These are phyloP conservation scores for Paragyromitra xinjiangensis DNA, from an alignment of 495 filamentous ascomycete genomes.

Conservation along the genomic window DNA sequence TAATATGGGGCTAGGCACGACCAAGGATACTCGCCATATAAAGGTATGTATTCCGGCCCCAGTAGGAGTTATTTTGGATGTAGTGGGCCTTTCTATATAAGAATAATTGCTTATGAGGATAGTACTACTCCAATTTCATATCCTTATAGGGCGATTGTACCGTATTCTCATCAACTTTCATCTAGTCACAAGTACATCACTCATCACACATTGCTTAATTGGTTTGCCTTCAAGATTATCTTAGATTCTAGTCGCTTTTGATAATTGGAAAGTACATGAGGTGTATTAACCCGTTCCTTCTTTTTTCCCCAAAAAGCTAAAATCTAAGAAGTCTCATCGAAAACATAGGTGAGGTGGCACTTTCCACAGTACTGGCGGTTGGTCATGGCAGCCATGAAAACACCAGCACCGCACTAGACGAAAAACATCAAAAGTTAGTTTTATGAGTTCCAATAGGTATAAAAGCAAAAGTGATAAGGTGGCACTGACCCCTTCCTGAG, in stretches of 20 bases:
- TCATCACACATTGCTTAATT: background rate
- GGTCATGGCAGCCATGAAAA: constrained; percentile 99
- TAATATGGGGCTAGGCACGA: no score
- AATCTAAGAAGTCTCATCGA: constrained; percentile 66
- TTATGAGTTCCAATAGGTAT: background rate
- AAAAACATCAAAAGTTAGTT: constrained; percentile 6
- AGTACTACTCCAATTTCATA: no score
- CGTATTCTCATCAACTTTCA: constrained; percentile 1
- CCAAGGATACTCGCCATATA: no score
- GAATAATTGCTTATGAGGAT: no score
- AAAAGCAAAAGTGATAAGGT: background rate
- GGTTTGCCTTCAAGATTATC: background rate
- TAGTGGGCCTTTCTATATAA: no score
- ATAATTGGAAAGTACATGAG: constrained; percentile 34
- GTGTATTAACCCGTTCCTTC: constrained; percentile 23
- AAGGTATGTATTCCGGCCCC: no score
- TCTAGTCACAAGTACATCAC: background rate
- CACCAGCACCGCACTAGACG: constrained; percentile 92
- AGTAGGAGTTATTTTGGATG: no score
- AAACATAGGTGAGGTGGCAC: constrained; percentile 99
- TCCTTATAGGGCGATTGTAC: no score
- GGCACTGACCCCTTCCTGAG: constrained; percentile 80
- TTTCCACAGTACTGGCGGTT: constrained; percentile 99
- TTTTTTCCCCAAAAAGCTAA: constrained; percentile 12
- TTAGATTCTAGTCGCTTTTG: constrained; percentile 38